Evolutionary conservation across 2,329 filamentous ascomycete species (phyloP), one percentile per base, ranked within the genome.

Genomic region (Phoma sp.): DNA sequence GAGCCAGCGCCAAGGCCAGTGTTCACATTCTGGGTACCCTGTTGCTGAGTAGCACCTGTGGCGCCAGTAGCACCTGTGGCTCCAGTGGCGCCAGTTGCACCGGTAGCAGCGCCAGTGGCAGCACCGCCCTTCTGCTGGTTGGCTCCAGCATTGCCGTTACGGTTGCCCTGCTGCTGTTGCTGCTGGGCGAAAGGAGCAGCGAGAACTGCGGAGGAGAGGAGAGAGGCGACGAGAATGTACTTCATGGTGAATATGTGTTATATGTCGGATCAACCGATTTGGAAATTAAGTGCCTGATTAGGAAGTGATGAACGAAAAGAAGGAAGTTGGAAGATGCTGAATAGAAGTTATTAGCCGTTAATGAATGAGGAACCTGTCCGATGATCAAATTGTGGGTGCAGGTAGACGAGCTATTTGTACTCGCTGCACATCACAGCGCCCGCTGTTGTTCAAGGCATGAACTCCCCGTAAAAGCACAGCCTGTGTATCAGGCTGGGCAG

Each of bases 221-320:
- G 65, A 44, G 70, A 69, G 51, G 66, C 61, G 59, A 73, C 58
- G 52, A 72, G 58, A 60, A 71, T 66, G 64, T 71, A 72, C 68
- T 72, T 72, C 70, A 73, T 73, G 22, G 45, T 72, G 66, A 62
- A 52, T 54, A 9, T 29, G 13, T 33, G 48, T 55, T 37, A 45
- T 54, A 38, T 49, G 24, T 61, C 48, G 57, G 49, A 63, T 65
- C 52, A 60, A 60, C 58, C 60, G 59, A 58, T 7, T 44, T 47
- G 46, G 46, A 49, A 46, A 56, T 55, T 63, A 61, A 53, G 49
- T 43, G 47, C 47, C 47, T 14, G 18, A 41, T 13, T 52, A 47
- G 39, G 52, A 52, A 49, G 37, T 36, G 33, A 40, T 40, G 33
- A 54, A 48, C 22, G 33, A 46, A 53, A 18, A 45, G n/a, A 55